Evolutionary conservation across 2,329 filamentous ascomycete species (phyloP).

Genomic region (Talaromyces sp.): DNA sequence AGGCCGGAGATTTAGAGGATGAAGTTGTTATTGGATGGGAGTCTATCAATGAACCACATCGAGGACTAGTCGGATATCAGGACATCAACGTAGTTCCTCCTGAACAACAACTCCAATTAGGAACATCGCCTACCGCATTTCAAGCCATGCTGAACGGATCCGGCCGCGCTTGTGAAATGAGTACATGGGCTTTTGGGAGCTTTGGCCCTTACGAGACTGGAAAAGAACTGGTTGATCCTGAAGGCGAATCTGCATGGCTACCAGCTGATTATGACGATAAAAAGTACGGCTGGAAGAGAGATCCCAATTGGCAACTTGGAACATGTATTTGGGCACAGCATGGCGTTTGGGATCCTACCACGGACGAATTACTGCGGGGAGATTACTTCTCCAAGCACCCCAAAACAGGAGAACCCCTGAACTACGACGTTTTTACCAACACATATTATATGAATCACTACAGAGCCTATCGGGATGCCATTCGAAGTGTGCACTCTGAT

Average conservation of each 20-base stretch:
- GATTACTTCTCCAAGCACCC: slow-evolving; percentile 85
- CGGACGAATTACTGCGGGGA: slow-evolving; percentile 71
- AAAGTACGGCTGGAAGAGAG: slow-evolving; percentile 83
- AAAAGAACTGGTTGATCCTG: slow-evolving; percentile 74
- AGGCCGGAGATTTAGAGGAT: slow-evolving; percentile 78
- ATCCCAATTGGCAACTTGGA: slow-evolving; percentile 84
- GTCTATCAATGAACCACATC: slow-evolving; percentile 90
- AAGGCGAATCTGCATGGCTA: slow-evolving; percentile 80
- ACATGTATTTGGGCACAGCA: slow-evolving; percentile 96
- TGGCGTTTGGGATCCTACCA: slow-evolving; percentile 82
- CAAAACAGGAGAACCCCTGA: slow-evolving; percentile 63
- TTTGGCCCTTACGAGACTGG: slow-evolving; percentile 90
- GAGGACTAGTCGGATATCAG: slow-evolving; percentile 75
- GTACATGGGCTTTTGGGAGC: slow-evolving; percentile 88
- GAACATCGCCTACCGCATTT: slow-evolving; percentile 88
- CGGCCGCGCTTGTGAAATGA: slow-evolving; percentile 81
- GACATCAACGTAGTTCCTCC: slow-evolving; percentile 76
- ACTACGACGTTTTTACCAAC: slow-evolving; percentile 84
- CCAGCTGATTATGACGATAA: slow-evolving; percentile 77
- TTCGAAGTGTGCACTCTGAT: slow-evolving; percentile 70
- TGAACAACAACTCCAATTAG: slow-evolving; percentile 87
- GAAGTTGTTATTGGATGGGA: slow-evolving; percentile 93
- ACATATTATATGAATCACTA: slow-evolving; percentile 86
- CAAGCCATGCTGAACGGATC: slow-evolving; percentile 90
- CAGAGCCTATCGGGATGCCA: slow-evolving; percentile 66